Evolutionary conservation across 495 filamentous ascomycete species (phyloP), one percentile per base, ranked within the genome.

Genomic region (Penicillium nucicola): DNA sequence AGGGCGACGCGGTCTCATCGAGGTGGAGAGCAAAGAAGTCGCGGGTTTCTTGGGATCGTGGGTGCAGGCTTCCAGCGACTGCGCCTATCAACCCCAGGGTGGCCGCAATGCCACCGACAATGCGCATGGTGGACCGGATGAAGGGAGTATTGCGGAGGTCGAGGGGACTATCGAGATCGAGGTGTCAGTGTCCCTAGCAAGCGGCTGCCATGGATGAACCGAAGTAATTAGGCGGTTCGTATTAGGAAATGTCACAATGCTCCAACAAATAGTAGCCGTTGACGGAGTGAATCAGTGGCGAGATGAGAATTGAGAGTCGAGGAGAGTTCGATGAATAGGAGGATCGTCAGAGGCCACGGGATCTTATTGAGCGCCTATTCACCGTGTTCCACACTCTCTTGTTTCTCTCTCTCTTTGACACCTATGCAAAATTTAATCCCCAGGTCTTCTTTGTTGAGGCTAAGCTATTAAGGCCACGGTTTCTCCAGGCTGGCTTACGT

Each of bases 21-120:
- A 97, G 83, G 52, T 95, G 88, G 42, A 97, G 76, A 41, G 92
- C 90, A 66, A 96, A 95, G 70, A 92, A 96, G 62, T 97, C 90
- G 70, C 86, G 85, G 5, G 83, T 77, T 10, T 86, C 81, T 67
- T 85, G 85, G 56, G 88, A 75, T 20, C 84, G 69, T 67, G 70
- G 63, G 63, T 70, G 70, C 66, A 77, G 62, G 57, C 55, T 70
- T 50, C 75, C 69, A 51, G 71, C 60, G 50, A 70, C 64, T 9
- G 66, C 59, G 42, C 64, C 57, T 14, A 55, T 67, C 45, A 71
- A 57, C 54, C 57, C 62, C 32, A 71, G 57, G 34, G 69, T 65
- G 54, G 69, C 56, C 45, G 76, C 71, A 56, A 78, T 72, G 53
- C 58, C 53, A 48, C 58, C 44, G 17, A 50, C 50, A 51, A 75